Evolutionary conservation across 768 basidiomycete genomes (phyloP), one percentile per base, ranked within the genome.

Genomic region (Mycena rebaudengoi): DNA sequence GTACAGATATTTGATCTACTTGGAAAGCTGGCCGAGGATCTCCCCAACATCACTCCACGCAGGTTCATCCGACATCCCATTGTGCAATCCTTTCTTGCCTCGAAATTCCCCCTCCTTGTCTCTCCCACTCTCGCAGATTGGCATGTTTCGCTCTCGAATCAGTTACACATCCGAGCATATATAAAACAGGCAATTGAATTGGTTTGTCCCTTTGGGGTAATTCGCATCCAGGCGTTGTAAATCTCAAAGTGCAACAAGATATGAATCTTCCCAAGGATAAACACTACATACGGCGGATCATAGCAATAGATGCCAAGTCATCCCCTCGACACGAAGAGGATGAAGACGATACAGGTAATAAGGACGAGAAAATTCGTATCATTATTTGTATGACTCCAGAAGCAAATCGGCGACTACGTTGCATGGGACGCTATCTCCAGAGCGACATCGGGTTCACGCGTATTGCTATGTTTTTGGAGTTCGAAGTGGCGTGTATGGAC

Each of bases 361-460:
- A 40, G 2, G 43, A 32, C 20, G 41, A 54, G 20, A 10, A 32
- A 11, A 13, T 74, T 8, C 67, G 67, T 7, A 66, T 73, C 7
- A 57, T 70, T 13, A 57, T 74, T n/a, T 74, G 73, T 52, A 74
- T 74, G 71, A 65, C 49, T 18, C 33, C 39, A 29, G n/a, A n/a
- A n/a, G n/a, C n/a, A n/a, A n/a, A n/a, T n/a, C n/a, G n/a, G n/a
- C n/a, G n/a, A n/a, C n/a, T n/a, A n/a, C n/a, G n/a, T n/a, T n/a
- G n/a, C n/a, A n/a, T n/a, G n/a, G n/a, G n/a, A n/a, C n/a, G n/a
- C n/a, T n/a, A n/a, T n/a, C n/a, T n/a, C n/a, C n/a, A n/a, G n/a
- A n/a, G n/a, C n/a, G n/a, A n/a, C n/a, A n/a, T n/a, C n/a, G n/a
- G n/a, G n/a, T n/a, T n/a, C n/a, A n/a, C n/a, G n/a, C n/a, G n/a